These are phyloP conservation scores for Spergularia marina DNA, from an alignment of 148 eudicot genomes.

Conservation along the genomic window DNA sequence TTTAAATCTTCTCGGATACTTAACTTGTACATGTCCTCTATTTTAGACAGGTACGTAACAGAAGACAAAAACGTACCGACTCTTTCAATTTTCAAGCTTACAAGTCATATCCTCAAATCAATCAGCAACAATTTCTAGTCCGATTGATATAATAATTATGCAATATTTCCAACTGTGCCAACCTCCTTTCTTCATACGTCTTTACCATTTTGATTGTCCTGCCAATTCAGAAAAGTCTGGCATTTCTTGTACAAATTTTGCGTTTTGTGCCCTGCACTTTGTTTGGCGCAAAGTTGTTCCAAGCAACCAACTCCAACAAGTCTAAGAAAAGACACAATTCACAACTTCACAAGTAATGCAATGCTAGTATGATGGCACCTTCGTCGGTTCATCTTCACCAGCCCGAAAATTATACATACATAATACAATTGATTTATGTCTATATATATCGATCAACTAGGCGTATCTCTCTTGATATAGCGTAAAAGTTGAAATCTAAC, in stretches of 20 bases:
- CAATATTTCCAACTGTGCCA: conserved; percentile 1
- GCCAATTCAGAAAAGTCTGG: background rate
- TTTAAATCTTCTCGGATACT: too few relatives aligned
- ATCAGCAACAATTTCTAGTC: background rate
- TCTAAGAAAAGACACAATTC: conserved; percentile 1
- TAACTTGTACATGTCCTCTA: background rate
- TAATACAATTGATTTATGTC: too few relatives aligned
- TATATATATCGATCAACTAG: too few relatives aligned
- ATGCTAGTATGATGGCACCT: background rate
- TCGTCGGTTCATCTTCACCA: conserved; percentile 3
- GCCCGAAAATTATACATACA: background rate
- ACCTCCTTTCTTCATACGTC: conserved; percentile 10
- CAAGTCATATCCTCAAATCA: conserved; percentile 4
- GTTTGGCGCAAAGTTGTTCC: conserved; percentile 1
- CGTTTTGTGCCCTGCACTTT: background rate
- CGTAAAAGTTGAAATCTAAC: background rate
- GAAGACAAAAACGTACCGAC: background rate
- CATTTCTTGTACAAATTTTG: background rate
- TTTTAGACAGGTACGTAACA: background rate
- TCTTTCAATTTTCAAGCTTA: background rate
- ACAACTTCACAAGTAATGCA: background rate
- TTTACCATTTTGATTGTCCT: background rate
- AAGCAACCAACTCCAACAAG: background rate
- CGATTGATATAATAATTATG: too few relatives aligned
- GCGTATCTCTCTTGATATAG: background rate